Percentiles rank a stretch among this genome's conserved stretches.
Conservation (phyloP, 345 rosid genomes). For the Stellera chamaejasme region DNA sequence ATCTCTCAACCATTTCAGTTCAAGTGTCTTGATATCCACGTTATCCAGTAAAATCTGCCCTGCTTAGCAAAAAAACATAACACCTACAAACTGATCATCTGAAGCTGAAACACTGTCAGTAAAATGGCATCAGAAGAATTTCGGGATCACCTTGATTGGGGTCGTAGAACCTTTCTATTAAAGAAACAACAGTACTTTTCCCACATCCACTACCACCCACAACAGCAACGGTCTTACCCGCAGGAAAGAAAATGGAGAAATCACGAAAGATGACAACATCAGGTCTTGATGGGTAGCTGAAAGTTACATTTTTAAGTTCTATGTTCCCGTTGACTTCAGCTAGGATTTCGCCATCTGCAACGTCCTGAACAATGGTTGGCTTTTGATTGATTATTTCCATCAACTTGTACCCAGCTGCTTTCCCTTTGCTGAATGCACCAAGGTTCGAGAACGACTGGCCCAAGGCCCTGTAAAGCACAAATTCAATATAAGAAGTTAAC, state of each 20-base stretch:
- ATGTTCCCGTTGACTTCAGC: conserved; percentile 78
- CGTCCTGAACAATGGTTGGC: conserved; percentile 81
- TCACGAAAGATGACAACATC: conserved; percentile 84
- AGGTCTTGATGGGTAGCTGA: conserved; percentile 97
- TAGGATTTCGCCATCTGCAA: conserved; percentile 60
- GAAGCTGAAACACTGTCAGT: conserved; percentile 6
- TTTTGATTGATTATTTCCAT: conserved; percentile 93
- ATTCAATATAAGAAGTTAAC: not conserved
- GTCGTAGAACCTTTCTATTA: conserved; percentile 94
- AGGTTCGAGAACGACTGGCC: conserved; percentile 99
- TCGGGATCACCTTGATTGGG: conserved; percentile 65
- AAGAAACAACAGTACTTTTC: conserved; percentile 95
- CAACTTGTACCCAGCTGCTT: conserved; percentile 92
- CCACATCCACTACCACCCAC: conserved; percentile 99
- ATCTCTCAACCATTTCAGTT: conserved; percentile 80
- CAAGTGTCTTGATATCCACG: conserved; percentile 81
- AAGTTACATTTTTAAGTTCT: conserved; percentile 84
- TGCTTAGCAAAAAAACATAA: conserved; percentile 25
- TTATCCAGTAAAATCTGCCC: conserved; percentile 88
- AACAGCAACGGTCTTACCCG: conserved; percentile 93
- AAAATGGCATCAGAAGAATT: not conserved
- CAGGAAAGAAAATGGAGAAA: conserved; percentile 87
- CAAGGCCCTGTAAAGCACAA: conserved; percentile 66
- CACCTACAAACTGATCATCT: conserved; percentile 8
- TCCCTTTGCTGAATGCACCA: conserved; percentile 98